Base-by-base conservation (phyloP, 2,329 filamentous ascomycete species). In the Fusarium virguliforme region DNA sequence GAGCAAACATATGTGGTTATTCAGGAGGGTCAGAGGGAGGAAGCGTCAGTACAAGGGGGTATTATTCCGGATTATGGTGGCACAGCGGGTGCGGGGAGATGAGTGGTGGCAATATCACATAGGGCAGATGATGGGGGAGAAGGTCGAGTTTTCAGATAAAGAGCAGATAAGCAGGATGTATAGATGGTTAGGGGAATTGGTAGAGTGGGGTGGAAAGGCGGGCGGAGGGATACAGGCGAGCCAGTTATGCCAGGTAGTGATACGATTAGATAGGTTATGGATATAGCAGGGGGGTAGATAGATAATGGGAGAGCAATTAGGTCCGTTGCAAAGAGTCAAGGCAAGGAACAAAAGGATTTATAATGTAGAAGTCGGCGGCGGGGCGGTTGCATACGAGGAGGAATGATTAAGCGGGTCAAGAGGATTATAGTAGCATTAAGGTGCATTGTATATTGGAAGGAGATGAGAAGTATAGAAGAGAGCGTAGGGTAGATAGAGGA, bases 271-370 rank as follows among this genome's bases (percentile, higher is more conserved):
- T 34, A 24, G 8, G 13, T 54, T 32, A 41, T 43, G n/a, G 37
- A 60, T 34, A 53, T 13, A 41, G 34, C 34, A 35, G 34, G 15
- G 24, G n/a, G 13, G n/a, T 15, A 18, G 50, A 34, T 43, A 60
- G 26, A n/a, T n/a, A n/a, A n/a, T n/a, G n/a, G n/a, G n/a, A n/a
- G n/a, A n/a, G n/a, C n/a, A n/a, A n/a, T n/a, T n/a, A n/a, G n/a
- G n/a, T n/a, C n/a, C n/a, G n/a, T n/a, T n/a, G n/a, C n/a, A n/a
- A n/a, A n/a, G n/a, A n/a, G n/a, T n/a, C n/a, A n/a, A n/a, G n/a
- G n/a, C n/a, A n/a, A n/a, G n/a, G n/a, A n/a, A n/a, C n/a, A n/a
- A n/a, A n/a, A n/a, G n/a, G n/a, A n/a, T n/a, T n/a, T n/a, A n/a
- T n/a, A n/a, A n/a, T n/a, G n/a, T n/a, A n/a, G n/a, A n/a, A n/a